phyloP scores from a whole-genome alignment of 768 basidiomycete species.

The Mycena indigotica region DNA sequence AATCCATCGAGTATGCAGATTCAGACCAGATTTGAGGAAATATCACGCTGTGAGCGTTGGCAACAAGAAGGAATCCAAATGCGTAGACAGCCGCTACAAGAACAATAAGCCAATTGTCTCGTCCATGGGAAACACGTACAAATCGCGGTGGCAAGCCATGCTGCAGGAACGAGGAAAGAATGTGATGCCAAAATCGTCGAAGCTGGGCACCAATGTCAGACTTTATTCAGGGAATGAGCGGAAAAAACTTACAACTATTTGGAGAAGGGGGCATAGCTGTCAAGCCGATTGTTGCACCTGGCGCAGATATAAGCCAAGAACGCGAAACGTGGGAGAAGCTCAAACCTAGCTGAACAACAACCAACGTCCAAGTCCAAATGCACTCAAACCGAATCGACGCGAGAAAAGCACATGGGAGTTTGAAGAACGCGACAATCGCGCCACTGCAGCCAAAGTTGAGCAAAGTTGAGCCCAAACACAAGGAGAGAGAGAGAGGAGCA shows the following conservation, averaged over 20 bases:
- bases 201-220: neutral
- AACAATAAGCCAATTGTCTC: neutral
- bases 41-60: constrained; percentile 13
- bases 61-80: constrained; percentile 7
- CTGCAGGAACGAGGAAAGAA: constrained; percentile 13
- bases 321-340: neutral
- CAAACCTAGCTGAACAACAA: constrained; percentile 13
- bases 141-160: constrained; percentile 12
- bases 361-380: constrained; percentile 6
- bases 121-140: neutral
- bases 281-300: constrained; percentile 17
- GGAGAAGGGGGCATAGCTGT: constrained; percentile 9
- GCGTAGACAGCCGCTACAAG: constrained; percentile 6
- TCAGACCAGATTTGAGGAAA: constrained; percentile 19
- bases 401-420: constrained; percentile 14
- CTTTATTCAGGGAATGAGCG: neutral
- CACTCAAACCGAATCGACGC: constrained; percentile 18
- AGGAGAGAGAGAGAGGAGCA: neutral
- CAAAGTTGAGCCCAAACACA: neutral
- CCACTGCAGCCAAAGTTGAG: constrained; percentile 6
- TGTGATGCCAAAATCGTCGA: constrained; percentile 9
- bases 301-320: neutral
- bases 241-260: constrained; percentile 8
- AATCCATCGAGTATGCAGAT: constrained; percentile 14
- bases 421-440: constrained; percentile 11